Evolutionary conservation across 2,329 filamentous ascomycete species (phyloP).

Genomic region (Colletotrichum sp.): DNA sequence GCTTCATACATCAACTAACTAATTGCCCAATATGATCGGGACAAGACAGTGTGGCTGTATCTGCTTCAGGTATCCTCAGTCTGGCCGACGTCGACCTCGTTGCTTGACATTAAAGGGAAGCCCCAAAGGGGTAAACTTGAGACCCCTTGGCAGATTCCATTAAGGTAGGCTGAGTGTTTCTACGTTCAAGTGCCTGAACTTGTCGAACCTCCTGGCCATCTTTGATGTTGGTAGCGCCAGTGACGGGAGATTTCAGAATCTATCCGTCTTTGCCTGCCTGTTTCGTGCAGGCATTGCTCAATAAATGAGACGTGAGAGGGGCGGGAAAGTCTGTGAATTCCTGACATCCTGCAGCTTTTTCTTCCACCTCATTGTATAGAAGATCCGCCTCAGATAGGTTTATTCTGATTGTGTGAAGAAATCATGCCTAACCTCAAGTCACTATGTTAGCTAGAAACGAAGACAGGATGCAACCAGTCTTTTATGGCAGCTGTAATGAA

Average conservation of each 20-base stretch:
- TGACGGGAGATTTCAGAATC: neutral
- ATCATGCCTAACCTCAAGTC: no score
- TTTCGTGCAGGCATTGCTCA: no score
- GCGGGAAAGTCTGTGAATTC: neutral
- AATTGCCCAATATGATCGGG: neutral
- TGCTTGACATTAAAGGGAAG: neutral
- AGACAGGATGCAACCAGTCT: neutral
- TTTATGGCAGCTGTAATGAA: rapidly evolving
- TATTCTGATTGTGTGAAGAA: neutral
- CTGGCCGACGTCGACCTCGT: neutral
- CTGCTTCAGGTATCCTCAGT: neutral
- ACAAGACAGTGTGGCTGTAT: neutral
- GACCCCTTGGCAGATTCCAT: neutral
- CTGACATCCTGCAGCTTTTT: neutral
- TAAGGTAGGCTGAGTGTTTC: neutral
- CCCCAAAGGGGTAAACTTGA: neutral
- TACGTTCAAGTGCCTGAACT: neutral
- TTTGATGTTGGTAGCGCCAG: neutral
- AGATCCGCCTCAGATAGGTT: rapidly evolving
- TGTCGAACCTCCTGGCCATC: neutral
- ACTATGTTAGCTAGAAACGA: no score
- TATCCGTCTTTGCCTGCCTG: neutral
- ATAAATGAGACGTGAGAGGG: neutral
- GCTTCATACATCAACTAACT: rapidly evolving
- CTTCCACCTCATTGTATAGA: rapidly evolving